Base-by-base conservation (phyloP, 1,139 yeast genomes). In the Suhomyces bribrorum region DNA sequence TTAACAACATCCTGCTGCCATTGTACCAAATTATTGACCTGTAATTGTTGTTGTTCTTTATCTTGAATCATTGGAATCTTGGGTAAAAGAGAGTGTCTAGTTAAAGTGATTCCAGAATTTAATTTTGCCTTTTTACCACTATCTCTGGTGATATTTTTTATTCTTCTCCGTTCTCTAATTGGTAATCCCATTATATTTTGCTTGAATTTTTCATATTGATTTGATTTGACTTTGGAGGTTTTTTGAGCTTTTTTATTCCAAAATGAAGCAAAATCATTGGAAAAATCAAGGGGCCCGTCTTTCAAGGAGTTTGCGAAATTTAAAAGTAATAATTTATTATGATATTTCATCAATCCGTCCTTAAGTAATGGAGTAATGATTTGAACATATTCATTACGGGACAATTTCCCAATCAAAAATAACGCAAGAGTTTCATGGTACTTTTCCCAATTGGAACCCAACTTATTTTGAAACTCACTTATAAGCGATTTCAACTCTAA, bases 1-100 rank as follows among this genome's bases (percentile, higher is more conserved):
- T 84, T 90, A 36, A 85, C 77, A 17, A 92, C 89, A 57, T 94
- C 98, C 59, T 89, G 96, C 20, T 94, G 89, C 95, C 96, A 89
- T 50, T 84, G 84, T 38, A 81, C 76, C 50, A 89, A 67, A 61
- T 81, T 76, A 53, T 81, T 70, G 26, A 73, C 75, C 44, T 67
- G 75, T 41, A 69, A 56, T 46, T 68, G 77, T 48, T 70, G 78
- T 48, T 71, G 73, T 57, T 48, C 79, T 44, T 76, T 72, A 46
- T 78, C 83, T 46, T 79, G 77, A 26, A 84, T 79, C 59, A 85
- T 81, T 4, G 99, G 98, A 14, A 92, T 83, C 52, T 85, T 86
- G 0, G 98, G 97, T 39, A 90, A 74, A 56, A 86, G 71, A 3
- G 92, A 79, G 54, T 88, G 92, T 52, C 97, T 76, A 3, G 96